phyloP scores from a whole-genome alignment of 768 basidiomycete genomes.

The Hygrophorus russula region DNA sequence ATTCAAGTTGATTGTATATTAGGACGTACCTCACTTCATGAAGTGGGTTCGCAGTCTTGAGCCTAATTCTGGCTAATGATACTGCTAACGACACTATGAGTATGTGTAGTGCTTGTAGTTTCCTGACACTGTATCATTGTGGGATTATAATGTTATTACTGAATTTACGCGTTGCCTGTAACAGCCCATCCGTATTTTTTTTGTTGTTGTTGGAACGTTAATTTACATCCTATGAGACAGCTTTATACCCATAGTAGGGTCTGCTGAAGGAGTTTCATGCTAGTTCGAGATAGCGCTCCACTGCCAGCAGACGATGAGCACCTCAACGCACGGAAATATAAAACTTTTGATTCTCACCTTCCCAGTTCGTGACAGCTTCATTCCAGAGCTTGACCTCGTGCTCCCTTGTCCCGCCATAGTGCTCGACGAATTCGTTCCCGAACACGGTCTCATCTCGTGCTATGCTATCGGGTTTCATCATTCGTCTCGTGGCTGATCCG shows the following conservation, averaged over 20 bases:
- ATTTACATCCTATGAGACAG: no score
- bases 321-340: constrained; percentile 4
- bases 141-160: no score
- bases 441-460: constrained; percentile 69
- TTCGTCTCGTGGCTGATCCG: constrained; percentile 65
- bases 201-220: no score
- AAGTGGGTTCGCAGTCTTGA: constrained; percentile 42
- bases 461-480: constrained; percentile 69
- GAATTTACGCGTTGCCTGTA: no score
- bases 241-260: not conserved
- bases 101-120: not conserved
- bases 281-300: constrained; percentile 80
- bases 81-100: not conserved
- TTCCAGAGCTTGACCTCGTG: constrained; percentile 85
- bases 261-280: constrained; percentile 26
- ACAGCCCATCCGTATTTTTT: no score
- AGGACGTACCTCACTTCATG: constrained; percentile 70
- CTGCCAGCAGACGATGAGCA: constrained; percentile 24
- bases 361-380: constrained; percentile 88
- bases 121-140: not conserved
- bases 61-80: not conserved
- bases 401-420: constrained; percentile 90
- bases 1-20: not conserved
- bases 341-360: constrained; percentile 41
- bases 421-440: constrained; percentile 86